Base-by-base conservation (phyloP, 495 filamentous ascomycete species). In the Hyaloscypha hepaticicola region DNA sequence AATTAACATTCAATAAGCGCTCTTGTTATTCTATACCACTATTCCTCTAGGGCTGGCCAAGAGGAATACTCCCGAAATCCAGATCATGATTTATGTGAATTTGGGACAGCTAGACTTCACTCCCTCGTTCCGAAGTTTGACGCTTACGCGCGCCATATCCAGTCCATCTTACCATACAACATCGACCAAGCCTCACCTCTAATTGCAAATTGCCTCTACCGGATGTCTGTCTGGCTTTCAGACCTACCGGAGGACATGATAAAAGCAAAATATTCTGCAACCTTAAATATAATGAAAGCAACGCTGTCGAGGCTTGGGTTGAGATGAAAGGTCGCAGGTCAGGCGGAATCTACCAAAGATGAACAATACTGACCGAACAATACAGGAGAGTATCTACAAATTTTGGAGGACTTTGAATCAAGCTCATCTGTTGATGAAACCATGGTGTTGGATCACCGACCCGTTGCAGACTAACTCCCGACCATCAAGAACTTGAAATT, bases 141-240 rank as follows among this genome's bases (percentile, higher is more conserved):
- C 55, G 26, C 19, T 14, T 57, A 29, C 19, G 55, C 28, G 12
- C 19, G 22, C 25, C 55, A 57, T 28, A 21, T 57, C 16, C 41
- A 49, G 25, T 22, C 27, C 8, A 60, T 60, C 26, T 49, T 60
- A 26, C 58, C 58, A 0, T 49, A 61, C 26, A 51, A 61, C 3
- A 31, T 24, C 27, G 59, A 51, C 16, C 38, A 61, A 51, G 49
- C 38, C 6, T 59, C 31, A 25, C 56, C 26, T 1, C 31, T 59
- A 21, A 59, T 45, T 41, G 26, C 21, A 19, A 59, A 59, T 48
- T 59, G 56, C 21, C 19, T 59, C 14, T 59, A 59, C 26, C 19
- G 34, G 24, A 45, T 28, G 29, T 14, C 56, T 1, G 26, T 25
- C 4, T 22, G 34, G 34, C 56, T 59, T 25, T 22, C 34, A 6